Evolutionary conservation across 73 alveolate genomes (phyloP).

Genomic region (Paramecium pentaurelia): DNA sequence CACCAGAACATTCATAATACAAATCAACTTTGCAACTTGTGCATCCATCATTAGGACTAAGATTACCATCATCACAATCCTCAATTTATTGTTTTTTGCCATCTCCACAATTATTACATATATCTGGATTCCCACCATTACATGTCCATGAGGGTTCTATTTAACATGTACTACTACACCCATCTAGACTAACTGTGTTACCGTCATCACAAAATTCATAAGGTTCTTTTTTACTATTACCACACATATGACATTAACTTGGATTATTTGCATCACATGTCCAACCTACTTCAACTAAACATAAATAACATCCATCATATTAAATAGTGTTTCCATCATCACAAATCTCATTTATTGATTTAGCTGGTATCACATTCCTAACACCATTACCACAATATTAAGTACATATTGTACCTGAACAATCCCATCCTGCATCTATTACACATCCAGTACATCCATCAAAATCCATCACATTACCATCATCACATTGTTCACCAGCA

Average conservation of each 20-base stretch:
- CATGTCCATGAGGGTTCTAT: constrained; percentile 64
- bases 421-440: constrained; percentile 68
- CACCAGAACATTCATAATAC: constrained; percentile 23
- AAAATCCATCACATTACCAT: constrained; percentile 66
- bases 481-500: constrained; percentile 67
- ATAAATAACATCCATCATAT: constrained; percentile 62
- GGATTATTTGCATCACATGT: constrained; percentile 53
- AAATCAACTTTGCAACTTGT: not conserved
- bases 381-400: constrained; percentile 46
- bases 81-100: constrained; percentile 40
- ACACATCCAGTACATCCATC: constrained; percentile 74
- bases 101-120: constrained; percentile 44
- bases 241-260: constrained; percentile 47
- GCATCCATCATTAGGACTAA: constrained; percentile 50
- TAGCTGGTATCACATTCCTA: not conserved
- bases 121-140: constrained; percentile 42
- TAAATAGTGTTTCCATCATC: constrained; percentile 57
- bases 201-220: constrained; percentile 72
- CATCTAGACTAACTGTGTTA: constrained; percentile 60
- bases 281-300: constrained; percentile 71
- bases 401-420: constrained; percentile 59
- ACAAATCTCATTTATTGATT: constrained; percentile 34
- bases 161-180: constrained; percentile 59
- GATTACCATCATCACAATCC: constrained; percentile 70
- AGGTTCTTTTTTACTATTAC: constrained; percentile 53